These are phyloP conservation scores for Catenaria anguillulae DNA, from an alignment of 371 early-diverging fungal species.

Conservation along the genomic window DNA sequence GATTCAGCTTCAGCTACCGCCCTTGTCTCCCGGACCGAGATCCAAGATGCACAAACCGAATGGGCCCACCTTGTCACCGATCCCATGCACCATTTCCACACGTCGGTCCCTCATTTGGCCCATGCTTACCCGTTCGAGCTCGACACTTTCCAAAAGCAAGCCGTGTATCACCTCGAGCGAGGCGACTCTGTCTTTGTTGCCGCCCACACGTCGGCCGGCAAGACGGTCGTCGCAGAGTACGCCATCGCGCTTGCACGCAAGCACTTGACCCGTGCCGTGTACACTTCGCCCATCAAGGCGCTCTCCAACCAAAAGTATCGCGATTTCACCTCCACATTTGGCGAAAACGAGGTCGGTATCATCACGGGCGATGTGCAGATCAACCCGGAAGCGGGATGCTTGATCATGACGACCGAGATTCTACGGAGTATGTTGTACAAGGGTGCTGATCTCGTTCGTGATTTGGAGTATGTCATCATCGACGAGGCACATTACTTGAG, in stretches of 20 bases:
- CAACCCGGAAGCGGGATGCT: conserved; percentile 82
- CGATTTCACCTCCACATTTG: conserved; percentile 76
- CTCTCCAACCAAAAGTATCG: conserved; percentile 98
- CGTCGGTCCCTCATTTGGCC: conserved; percentile 26
- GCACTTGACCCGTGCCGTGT: conserved; percentile 95
- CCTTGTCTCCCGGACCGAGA: conserved; percentile 10
- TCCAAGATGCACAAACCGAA: conserved; percentile 38
- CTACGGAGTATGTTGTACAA: conserved; percentile 95
- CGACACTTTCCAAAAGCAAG: conserved; percentile 97
- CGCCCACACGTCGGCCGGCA: conserved; percentile 99
- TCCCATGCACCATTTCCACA: conserved; percentile 69
- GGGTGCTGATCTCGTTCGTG: conserved; percentile 90
- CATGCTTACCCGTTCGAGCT: conserved; percentile 81
- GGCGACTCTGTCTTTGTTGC: conserved; percentile 96
- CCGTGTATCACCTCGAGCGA: conserved; percentile 88
- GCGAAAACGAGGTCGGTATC: conserved; percentile 79
- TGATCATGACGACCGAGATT: conserved; percentile 99
- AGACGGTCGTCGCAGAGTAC: conserved; percentile 99
- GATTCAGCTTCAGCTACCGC: not conserved
- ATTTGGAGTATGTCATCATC: conserved; percentile 98
- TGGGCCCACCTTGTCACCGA: conserved; percentile 84
- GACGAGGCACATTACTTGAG: conserved; percentile 99
- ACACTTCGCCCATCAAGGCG: conserved; percentile 99
- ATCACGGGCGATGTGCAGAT: conserved; percentile 99
- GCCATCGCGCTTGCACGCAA: conserved; percentile 85